Evolutionary conservation across 2,329 filamentous ascomycete genomes (phyloP).

Genomic region (Lasiodiplodia citricola): DNA sequence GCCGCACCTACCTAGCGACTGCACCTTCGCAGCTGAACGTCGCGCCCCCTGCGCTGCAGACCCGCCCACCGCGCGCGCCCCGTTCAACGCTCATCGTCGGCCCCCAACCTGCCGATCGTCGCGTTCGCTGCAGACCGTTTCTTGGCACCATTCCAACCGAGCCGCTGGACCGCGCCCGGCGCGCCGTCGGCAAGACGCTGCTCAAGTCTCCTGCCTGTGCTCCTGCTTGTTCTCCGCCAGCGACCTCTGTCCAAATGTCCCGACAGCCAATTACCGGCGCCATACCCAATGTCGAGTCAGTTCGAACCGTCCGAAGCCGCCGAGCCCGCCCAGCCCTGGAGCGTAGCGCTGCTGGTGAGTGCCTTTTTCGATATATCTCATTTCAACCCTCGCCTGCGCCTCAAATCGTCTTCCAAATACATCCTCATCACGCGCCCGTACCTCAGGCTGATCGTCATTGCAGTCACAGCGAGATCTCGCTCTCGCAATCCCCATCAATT

Average conservation of each 20-base stretch:
- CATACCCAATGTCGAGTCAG: constrained; percentile 15
- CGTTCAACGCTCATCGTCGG: constrained; percentile 17
- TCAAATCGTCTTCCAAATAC: not conserved
- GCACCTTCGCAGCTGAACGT: not conserved
- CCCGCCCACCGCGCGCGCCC: not conserved
- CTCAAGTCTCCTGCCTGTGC: constrained; percentile 19
- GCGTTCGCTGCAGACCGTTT: constrained; percentile 5
- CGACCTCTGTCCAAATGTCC: constrained; percentile 1
- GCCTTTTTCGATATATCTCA: constrained; percentile 6
- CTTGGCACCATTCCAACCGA: constrained; percentile 11
- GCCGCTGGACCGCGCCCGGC: constrained; percentile 11
- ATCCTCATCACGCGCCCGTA: not conserved
- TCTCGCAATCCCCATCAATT: constrained; percentile 66
- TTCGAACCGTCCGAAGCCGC: constrained; percentile 30
- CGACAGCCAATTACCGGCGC: constrained; percentile 8
- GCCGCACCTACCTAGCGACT: not conserved
- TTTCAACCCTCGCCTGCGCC: not conserved
- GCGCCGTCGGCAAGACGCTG: constrained; percentile 10
- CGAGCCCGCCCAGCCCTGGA: constrained; percentile 30
- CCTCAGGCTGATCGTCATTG: constrained; percentile 4
- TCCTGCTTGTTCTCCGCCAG: constrained; percentile 1
- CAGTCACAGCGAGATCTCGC: constrained; percentile 68
- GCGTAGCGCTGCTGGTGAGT: constrained; percentile 30
- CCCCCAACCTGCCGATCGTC: constrained; percentile 16
- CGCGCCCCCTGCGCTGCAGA: constrained; percentile 9